Evolutionary conservation across 1,139 yeast species (phyloP).

Genomic region (Saccharomycopsis crataegensis): DNA sequence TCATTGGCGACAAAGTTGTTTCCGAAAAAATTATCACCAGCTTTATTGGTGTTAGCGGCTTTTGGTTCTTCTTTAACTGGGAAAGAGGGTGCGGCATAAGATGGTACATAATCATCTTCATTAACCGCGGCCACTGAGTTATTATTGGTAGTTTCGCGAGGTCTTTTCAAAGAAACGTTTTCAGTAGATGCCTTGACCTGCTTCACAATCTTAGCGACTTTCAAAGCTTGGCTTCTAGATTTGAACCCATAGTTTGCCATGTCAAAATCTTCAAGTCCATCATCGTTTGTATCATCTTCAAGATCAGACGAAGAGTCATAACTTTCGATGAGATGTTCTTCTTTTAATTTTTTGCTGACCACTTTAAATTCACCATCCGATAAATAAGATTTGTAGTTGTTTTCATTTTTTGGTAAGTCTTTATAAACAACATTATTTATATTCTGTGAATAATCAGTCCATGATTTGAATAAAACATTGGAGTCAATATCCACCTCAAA

Average conservation of each 20-base stretch:
- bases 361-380: neutral
- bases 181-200: neutral
- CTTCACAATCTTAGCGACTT: neutral
- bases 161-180: neutral
- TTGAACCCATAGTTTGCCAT: conserved; percentile 6
- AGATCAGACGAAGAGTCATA: conserved; percentile 3
- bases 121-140: neutral
- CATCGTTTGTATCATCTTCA: conserved; percentile 1
- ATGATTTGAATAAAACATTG: conserved; percentile 3
- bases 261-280: neutral
- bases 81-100: neutral
- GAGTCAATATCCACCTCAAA: conserved; percentile 15
- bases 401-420: neutral
- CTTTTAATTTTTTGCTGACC: conserved; percentile 3
- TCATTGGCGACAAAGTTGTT: conserved; percentile 5
- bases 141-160: neutral
- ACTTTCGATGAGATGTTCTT: conserved; percentile 5
- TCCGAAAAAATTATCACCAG: neutral
- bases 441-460: conserved; percentile 6
- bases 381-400: neutral
- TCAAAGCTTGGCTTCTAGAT: neutral
- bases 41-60: neutral
- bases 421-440: conserved; percentile 1
- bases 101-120: neutral
- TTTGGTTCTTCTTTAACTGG: neutral